phyloP scores from a whole-genome alignment of 148 eudicot genomes.

The Dianthus caryophyllus region DNA sequence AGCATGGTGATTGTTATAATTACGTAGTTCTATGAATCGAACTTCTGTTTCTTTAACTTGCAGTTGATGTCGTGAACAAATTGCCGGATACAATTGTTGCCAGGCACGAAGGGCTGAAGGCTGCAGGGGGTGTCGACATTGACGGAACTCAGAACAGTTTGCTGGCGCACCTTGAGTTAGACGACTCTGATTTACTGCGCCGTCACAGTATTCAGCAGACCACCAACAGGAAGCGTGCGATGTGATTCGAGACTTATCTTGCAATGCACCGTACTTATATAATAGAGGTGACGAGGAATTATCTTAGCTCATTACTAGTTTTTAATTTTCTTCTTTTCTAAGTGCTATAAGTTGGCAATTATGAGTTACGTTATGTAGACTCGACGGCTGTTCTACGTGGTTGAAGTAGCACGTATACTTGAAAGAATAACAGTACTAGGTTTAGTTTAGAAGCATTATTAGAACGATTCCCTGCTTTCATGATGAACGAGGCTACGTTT shows the following conservation, averaged over 20 bases:
- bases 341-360: neutral
- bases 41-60: conserved; percentile 11
- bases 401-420: neutral
- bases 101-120: conserved; percentile 30
- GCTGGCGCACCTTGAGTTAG: conserved; percentile 29
- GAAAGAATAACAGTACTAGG: neutral
- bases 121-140: conserved; percentile 24
- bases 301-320: conserved; percentile 2
- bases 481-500: neutral
- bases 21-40: neutral
- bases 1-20: neutral
- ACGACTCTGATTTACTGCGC: conserved; percentile 18
- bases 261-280: neutral
- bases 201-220: conserved; percentile 16
- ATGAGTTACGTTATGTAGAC: neutral
- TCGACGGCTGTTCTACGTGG: neutral
- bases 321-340: neutral
- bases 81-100: conserved; percentile 29
- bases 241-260: conserved; percentile 5
- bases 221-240: conserved; percentile 12
- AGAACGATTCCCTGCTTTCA: neutral
- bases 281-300: conserved; percentile 4
- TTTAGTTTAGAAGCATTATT: neutral
- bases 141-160: conserved; percentile 31
- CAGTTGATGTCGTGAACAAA: conserved; percentile 44